Evolutionary conservation across 495 filamentous ascomycete species (phyloP), one percentile per base, ranked within the genome.

Genomic region (Daldinia vernicosa): DNA sequence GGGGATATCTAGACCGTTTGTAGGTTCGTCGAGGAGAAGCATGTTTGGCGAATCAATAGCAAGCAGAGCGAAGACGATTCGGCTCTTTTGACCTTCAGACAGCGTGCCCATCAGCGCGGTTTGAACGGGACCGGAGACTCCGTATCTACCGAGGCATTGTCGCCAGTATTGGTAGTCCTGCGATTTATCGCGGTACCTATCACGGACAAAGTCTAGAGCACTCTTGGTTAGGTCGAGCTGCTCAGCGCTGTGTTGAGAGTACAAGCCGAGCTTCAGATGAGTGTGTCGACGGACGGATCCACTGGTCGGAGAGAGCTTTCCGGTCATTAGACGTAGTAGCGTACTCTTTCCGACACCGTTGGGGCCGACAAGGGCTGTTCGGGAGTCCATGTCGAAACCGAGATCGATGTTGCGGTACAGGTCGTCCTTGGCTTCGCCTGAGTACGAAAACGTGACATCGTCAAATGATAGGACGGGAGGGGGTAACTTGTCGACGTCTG

Each of bases 281-380:
- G 95, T 98, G 84, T 99, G 95, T 68, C 94, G 89, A 71, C 86
- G 89, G 65, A 99, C 93, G 67, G 86, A 84, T 68, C 95, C 95
- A 64, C 79, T 78, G 50, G 92, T 97, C 28, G 95, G 91, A 14
- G 90, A 93, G 43, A 99, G 87, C 84, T 95, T 93, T 80, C 94
- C 94, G 27, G 96, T 99, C 93, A 99, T 98, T 63, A 99, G 87
- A 76, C 93, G 92, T 33, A 99, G 90, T 33, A 99, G 87, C 12
- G 95, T 99, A n/a, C 96, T 98, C 84, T 99, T 99, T 77, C 95
- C 95, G 60, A 99, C 95, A 93, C 95, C 95, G 82, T 99, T 99
- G 76, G 95, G 95, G 45, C 95, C 95, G 75, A 99, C 95, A 55
- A 99, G 89, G 19, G 95, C 96, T 26, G 95, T 95, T 79, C 95